A percentile compares a stretch with the other conserved stretches of the same genome.
phyloP scores from a whole-genome alignment of 768 basidiomycete species.

The Kwoniella shandongensis region DNA sequence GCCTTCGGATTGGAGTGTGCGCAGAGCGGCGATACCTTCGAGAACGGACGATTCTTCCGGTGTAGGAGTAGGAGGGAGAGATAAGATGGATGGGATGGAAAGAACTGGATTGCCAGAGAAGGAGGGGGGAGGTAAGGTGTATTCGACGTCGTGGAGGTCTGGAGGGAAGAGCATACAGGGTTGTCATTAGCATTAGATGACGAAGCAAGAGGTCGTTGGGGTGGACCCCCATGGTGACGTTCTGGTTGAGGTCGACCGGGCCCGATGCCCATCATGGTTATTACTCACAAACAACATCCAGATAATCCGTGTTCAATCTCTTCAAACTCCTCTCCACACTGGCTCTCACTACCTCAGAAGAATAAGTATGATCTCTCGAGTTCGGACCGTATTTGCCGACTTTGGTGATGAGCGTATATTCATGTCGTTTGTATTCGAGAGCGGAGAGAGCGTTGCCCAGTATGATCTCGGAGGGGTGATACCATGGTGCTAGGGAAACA shows the following conservation, averaged over 20 bases:
- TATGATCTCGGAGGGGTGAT: constrained; percentile 54
- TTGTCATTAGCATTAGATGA: too few relatives aligned
- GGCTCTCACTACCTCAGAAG: constrained; percentile 32
- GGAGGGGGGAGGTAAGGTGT: constrained; percentile 29
- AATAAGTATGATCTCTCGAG: constrained; percentile 43
- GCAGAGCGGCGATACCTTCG: constrained; percentile 33
- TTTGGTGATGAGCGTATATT: constrained; percentile 53
- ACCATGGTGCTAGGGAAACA: constrained; percentile 44
- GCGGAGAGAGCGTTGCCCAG: constrained; percentile 43
- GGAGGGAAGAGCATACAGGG: too few relatives aligned
- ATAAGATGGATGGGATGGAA: constrained; percentile 23
- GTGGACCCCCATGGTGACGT: too few relatives aligned
- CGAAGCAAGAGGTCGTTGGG: too few relatives aligned
- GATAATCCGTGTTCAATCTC: constrained; percentile 45
- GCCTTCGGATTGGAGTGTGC: constrained; percentile 37
- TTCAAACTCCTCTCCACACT: constrained; percentile 48
- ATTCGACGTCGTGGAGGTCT: constrained; percentile 55
- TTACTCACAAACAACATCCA: constrained; percentile 54
- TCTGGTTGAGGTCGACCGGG: not conserved
- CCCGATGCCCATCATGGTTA: not conserved
- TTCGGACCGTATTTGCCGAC: constrained; percentile 50
- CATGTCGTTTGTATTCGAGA: constrained; percentile 42
- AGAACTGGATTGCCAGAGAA: constrained; percentile 33
- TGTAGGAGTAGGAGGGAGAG: not conserved
- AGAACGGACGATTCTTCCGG: constrained; percentile 38